A percentile compares a stretch with the other conserved stretches of the same genome.
phyloP scores from a whole-genome alignment of 352 stramenopile species.

The Phytopythium vexans region DNA sequence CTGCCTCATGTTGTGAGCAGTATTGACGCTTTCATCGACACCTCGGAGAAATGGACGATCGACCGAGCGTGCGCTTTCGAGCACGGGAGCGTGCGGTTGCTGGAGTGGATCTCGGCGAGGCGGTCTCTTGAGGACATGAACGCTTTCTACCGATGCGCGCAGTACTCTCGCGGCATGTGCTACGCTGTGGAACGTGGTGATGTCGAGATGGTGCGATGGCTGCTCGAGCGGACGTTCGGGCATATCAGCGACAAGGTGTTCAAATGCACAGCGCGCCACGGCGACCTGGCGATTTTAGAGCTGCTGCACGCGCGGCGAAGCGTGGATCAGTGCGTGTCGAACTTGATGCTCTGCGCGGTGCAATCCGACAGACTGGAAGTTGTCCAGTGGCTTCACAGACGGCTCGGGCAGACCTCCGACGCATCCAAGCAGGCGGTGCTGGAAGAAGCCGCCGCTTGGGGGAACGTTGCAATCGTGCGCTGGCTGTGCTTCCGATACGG shows the following conservation, averaged over 20 bases:
- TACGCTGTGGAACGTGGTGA: slow-evolving; percentile 14
- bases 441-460: slow-evolving; percentile 11
- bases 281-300: slow-evolving; percentile 14
- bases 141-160: slow-evolving; percentile 21
- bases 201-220: slow-evolving; percentile 12
- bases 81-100: slow-evolving; percentile 1
- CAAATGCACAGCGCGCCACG: slow-evolving; percentile 13
- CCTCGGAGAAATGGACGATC: slow-evolving; percentile 25
- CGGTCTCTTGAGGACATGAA: slow-evolving; percentile 14
- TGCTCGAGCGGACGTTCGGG: slow-evolving; percentile 13
- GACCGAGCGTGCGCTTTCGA: slow-evolving; percentile 17
- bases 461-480: slow-evolving; percentile 9
- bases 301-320: slow-evolving; percentile 20
- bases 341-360: slow-evolving; percentile 12
- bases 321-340: slow-evolving; percentile 6
- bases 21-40: slow-evolving; percentile 22
- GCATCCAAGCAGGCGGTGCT: slow-evolving; percentile 10
- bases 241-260: slow-evolving; percentile 19
- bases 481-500: slow-evolving; percentile 16
- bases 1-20: slow-evolving; percentile 21
- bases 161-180: slow-evolving; percentile 15
- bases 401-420: slow-evolving; percentile 10
- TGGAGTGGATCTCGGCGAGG: slow-evolving; percentile 2
- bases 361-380: slow-evolving; percentile 6
- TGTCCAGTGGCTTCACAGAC: slow-evolving; percentile 16